These are phyloP conservation scores for Cubamyces lactineus DNA, from an alignment of 768 basidiomycete genomes.

Conservation along the genomic window DNA sequence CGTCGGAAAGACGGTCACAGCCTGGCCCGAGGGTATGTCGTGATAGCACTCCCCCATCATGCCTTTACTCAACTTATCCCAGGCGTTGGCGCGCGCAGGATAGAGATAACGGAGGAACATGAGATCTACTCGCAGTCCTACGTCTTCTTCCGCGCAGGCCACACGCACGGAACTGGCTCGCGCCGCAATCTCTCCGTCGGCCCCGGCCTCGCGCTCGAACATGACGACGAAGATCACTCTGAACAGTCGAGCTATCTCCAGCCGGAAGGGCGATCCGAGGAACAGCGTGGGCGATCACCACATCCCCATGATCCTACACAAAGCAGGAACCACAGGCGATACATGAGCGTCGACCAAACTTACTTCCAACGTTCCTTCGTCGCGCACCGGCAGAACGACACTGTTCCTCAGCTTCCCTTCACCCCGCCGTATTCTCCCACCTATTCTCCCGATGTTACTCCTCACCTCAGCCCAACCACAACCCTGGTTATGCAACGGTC, in stretches of 20 bases:
- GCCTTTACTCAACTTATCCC: constrained; percentile 10
- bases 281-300: constrained; percentile 30
- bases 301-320: background rate
- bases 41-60: background rate
- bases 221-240: constrained; percentile 41
- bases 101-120: constrained; percentile 81
- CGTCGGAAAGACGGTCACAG: constrained; percentile 67
- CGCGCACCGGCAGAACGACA: constrained; percentile 30
- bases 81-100: constrained; percentile 70
- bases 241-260: constrained; percentile 32
- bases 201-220: constrained; percentile 50
- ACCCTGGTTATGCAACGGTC: constrained; percentile 23
- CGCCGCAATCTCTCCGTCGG: constrained; percentile 55
- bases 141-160: constrained; percentile 70
- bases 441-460: constrained; percentile 24
- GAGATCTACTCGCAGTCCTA: constrained; percentile 70
- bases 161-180: constrained; percentile 41
- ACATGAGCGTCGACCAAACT: constrained; percentile 38
- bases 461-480: constrained; percentile 21
- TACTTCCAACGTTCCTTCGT: constrained; percentile 36
- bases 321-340: constrained; percentile 20
- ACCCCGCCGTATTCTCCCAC: constrained; percentile 39
- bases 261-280: constrained; percentile 30
- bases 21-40: constrained; percentile 84
- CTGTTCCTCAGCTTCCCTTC: constrained; percentile 25